Evolutionary conservation across 192 early-diverging fungal species (phyloP), one percentile per base, ranked within the genome.

Genomic region (Thamnidium elegans): DNA sequence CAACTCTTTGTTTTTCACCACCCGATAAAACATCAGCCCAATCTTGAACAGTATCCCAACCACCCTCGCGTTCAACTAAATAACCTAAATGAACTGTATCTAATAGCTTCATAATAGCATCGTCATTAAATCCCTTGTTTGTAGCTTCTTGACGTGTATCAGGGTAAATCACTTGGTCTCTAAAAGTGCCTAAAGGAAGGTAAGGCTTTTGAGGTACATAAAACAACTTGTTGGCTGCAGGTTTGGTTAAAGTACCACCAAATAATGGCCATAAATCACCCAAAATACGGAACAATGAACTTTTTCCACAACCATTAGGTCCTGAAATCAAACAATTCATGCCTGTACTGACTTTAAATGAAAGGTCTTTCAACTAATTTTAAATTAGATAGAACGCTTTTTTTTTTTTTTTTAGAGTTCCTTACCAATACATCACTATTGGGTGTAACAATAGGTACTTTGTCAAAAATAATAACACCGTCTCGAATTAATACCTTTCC

Each of bases 121-220:
- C 76, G 68, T 94, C 92, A 21, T 83, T 80, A 59, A 77, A 82
- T 0, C 84, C 85, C 31, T 80, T 81, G 2, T 54, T 63, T 15
- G 69, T 39, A 68, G 91, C 89, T 43, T 91, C 82, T 31, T 67
- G 63, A 61, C 72, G 76, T n/a, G 88, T 91, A 74, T 93, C 85
- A 7, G 92, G 92, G 64, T 94, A 94, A 55, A 91, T 94, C 9
- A 94, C 78, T 59, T 92, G 90, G 72, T 93, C 91, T 39, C 92
- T 79, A 67, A 94, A 79, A 2, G 87, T 92, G 8, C 92, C 90
- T 36, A 89, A 46, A 17, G 89, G 81, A 46, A 94, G 74, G 67
- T 94, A 94, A 7, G 92, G 92, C 47, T 90, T 87, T 65, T 94
- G 92, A n/a, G 92, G 92, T 4, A 94, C 87, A 74, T 94, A 94